phyloP scores from a whole-genome alignment of 495 filamentous ascomycete genomes.

The Neurospora cerealis region DNA sequence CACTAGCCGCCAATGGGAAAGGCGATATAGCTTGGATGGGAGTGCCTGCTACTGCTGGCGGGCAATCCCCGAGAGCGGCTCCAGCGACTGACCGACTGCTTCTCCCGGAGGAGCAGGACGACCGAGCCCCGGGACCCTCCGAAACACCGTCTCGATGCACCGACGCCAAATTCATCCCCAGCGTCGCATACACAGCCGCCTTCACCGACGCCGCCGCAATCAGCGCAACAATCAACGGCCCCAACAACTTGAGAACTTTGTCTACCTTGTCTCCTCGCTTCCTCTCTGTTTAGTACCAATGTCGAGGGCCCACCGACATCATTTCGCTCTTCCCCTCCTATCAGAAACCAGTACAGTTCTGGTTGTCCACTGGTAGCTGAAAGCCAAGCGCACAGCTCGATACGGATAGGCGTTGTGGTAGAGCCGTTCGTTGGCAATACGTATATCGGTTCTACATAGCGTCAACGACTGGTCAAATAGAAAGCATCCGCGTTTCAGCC shows the following conservation, averaged over 20 bases:
- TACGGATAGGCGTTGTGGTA: neutral
- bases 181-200: constrained; percentile 25
- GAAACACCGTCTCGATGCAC: constrained; percentile 42
- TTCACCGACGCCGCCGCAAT: constrained; percentile 24
- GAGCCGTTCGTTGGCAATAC: neutral
- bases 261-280: neutral
- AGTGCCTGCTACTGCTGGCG: too few species aligned
- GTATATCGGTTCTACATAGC: neutral
- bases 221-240: constrained; percentile 47
- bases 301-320: neutral
- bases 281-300: neutral
- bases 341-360: neutral
- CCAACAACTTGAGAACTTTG: constrained; percentile 61
- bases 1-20: too few species aligned
- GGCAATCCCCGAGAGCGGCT: neutral
- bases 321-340: neutral
- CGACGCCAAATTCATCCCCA: constrained; percentile 30
- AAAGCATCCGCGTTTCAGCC: neutral
- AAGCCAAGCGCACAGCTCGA: neutral
- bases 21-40: too few species aligned
- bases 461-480: neutral
- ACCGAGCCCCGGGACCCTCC: neutral
- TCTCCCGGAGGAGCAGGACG: neutral
- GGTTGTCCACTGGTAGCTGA: neutral
- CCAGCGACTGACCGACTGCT: neutral